Conservation (phyloP, 768 basidiomycete species). For the Kondoa malvinella region DNA sequence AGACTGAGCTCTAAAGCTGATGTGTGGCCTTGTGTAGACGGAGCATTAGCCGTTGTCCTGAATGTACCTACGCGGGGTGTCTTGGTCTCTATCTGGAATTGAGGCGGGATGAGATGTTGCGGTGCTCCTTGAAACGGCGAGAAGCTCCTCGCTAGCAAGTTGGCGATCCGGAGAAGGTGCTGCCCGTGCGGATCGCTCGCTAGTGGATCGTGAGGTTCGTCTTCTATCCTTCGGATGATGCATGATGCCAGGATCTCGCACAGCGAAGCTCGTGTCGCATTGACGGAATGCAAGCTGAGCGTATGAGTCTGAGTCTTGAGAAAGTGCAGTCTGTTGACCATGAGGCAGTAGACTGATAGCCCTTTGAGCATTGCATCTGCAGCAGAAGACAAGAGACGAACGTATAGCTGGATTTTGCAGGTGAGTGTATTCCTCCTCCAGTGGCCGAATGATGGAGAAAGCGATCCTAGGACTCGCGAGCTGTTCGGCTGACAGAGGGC, state of each 20-base stretch:
- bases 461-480: conserved; percentile 3
- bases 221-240: conserved; percentile 7
- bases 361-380: background rate
- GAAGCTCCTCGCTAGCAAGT: conserved; percentile 5
- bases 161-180: background rate
- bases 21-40: background rate
- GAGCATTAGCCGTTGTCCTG: background rate
- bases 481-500: conserved; percentile 9
- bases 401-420: conserved; percentile 11
- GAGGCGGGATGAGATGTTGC: background rate
- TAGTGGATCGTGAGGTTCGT: conserved; percentile 3
- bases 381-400: background rate
- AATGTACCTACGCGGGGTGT: background rate
- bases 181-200: background rate
- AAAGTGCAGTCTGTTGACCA: conserved; percentile 12
- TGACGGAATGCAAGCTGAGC: conserved; percentile 5
- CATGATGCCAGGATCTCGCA: conserved; percentile 15
- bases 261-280: conserved; percentile 10
- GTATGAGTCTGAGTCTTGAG: background rate
- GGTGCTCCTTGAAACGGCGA: conserved; percentile 12
- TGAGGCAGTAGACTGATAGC: background rate
- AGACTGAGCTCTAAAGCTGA: conserved; percentile 53
- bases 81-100: background rate
- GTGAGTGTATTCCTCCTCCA: conserved; percentile 9
- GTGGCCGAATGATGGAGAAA: conserved; percentile 3